Evolutionary conservation across 306 rosid genomes (phyloP).

Genomic region (Rosa chinensis): DNA sequence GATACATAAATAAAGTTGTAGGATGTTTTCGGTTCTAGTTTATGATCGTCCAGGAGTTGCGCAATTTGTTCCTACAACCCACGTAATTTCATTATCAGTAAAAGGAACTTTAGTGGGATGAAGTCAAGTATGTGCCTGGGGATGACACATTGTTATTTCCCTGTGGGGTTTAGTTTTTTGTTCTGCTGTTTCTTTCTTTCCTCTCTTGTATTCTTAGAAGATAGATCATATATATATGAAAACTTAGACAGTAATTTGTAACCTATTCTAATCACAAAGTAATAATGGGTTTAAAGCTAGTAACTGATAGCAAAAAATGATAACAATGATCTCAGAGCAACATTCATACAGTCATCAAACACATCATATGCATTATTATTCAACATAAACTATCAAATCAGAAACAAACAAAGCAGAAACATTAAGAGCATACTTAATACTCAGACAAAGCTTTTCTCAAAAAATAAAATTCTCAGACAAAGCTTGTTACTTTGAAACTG

Average conservation of each 20-base stretch:
- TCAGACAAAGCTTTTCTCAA: background rate
- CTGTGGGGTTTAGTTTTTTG: background rate
- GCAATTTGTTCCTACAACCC: too few relatives aligned
- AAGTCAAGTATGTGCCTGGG: too few relatives aligned
- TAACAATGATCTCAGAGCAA: background rate
- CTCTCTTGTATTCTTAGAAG: background rate
- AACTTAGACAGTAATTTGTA: too few relatives aligned
- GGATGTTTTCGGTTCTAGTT: too few relatives aligned
- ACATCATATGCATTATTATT: background rate
- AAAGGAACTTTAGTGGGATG: too few relatives aligned
- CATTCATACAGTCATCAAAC: background rate
- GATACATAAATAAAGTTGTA: too few relatives aligned
- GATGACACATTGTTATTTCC: background rate
- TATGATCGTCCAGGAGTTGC: too few relatives aligned
- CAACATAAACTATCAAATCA: background rate
- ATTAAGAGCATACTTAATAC: background rate
- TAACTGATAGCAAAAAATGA: background rate
- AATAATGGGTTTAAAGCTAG: background rate
- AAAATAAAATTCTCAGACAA: too few relatives aligned
- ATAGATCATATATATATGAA: too few relatives aligned
- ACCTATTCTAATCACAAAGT: too few relatives aligned
- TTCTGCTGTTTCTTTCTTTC: background rate
- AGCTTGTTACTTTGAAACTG: slow-evolving; percentile 7
- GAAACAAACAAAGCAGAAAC: background rate
- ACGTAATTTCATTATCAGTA: too few relatives aligned